phyloP scores from a whole-genome alignment of 73 alveolate species.

The Breviolum minutum region DNA sequence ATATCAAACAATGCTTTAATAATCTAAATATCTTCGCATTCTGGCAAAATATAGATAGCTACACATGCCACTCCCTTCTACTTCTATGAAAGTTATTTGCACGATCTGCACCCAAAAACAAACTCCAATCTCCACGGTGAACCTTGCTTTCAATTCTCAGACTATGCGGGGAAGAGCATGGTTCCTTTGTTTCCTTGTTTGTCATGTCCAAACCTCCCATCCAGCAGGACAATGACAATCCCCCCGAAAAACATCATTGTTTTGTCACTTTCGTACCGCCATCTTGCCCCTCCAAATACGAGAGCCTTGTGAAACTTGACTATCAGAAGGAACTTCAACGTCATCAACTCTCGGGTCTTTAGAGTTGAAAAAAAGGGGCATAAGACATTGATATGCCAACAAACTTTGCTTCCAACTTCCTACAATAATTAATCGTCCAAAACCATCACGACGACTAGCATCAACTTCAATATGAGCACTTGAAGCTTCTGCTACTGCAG shows the following conservation, averaged over 20 bases:
- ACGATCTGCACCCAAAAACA: too few relatives aligned
- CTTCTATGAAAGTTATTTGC: too few relatives aligned
- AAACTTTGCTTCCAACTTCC: conserved; percentile 27
- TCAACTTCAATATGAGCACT: conserved; percentile 4
- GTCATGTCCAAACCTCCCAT: too few relatives aligned
- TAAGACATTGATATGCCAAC: conserved; percentile 16
- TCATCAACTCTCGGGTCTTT: background rate
- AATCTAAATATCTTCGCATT: too few relatives aligned
- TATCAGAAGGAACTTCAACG: background rate
- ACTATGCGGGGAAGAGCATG: too few relatives aligned
- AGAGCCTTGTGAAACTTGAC: background rate
- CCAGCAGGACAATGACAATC: too few relatives aligned
- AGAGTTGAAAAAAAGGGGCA: background rate
- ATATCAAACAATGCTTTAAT: too few relatives aligned
- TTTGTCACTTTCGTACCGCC: background rate
- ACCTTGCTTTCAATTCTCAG: too few relatives aligned
- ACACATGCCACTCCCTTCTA: too few relatives aligned
- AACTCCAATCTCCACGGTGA: too few relatives aligned
- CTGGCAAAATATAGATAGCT: too few relatives aligned
- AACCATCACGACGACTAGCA: conserved; percentile 8
- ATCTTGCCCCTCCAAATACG: conserved; percentile 19
- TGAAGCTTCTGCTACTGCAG: background rate
- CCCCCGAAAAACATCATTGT: background rate
- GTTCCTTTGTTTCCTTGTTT: too few relatives aligned
- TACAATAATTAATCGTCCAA: background rate